Conservation (phyloP, 1,139 yeast species). For the Geotrichum fermentans region DNA sequence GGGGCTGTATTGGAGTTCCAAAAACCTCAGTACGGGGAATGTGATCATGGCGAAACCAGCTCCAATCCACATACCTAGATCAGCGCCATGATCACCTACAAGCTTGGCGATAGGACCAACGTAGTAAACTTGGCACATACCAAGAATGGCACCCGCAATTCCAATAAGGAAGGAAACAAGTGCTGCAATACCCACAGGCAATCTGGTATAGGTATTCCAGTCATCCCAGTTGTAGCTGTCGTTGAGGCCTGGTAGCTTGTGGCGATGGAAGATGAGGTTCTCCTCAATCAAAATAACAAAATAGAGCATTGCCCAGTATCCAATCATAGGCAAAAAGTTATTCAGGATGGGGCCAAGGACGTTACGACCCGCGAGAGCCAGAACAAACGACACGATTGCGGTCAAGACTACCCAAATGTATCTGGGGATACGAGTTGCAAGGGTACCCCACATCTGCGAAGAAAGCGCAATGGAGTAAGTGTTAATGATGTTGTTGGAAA, state of each 20-base stretch:
- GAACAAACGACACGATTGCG: conserved; percentile 59
- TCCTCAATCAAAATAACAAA: conserved; percentile 69
- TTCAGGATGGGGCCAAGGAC: conserved; percentile 70
- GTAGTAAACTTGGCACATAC: conserved; percentile 78
- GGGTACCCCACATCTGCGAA: conserved; percentile 62
- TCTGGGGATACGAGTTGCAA: conserved; percentile 65
- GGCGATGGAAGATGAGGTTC: conserved; percentile 63
- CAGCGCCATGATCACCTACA: conserved; percentile 61
- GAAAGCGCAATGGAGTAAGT: conserved; percentile 82
- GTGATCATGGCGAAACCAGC: conserved; percentile 64
- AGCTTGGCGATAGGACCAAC: conserved; percentile 62
- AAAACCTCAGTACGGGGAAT: conserved; percentile 60
- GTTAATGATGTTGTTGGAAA: conserved; percentile 76
- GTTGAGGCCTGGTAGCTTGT: conserved; percentile 30
- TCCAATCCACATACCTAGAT: conserved; percentile 75
- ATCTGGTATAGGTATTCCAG: conserved; percentile 54
- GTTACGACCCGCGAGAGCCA: conserved; percentile 59
- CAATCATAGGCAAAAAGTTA: conserved; percentile 91
- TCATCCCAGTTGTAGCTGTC: conserved; percentile 47
- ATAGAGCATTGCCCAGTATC: conserved; percentile 89
- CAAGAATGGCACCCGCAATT: conserved; percentile 71
- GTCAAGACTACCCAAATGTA: conserved; percentile 70
- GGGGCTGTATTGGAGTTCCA: conserved; percentile 47
- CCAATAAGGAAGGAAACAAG: conserved; percentile 56
- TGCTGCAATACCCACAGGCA: conserved; percentile 66